phyloP scores from a whole-genome alignment of 352 stramenopile genomes.

The Pythium utonaiense region DNA sequence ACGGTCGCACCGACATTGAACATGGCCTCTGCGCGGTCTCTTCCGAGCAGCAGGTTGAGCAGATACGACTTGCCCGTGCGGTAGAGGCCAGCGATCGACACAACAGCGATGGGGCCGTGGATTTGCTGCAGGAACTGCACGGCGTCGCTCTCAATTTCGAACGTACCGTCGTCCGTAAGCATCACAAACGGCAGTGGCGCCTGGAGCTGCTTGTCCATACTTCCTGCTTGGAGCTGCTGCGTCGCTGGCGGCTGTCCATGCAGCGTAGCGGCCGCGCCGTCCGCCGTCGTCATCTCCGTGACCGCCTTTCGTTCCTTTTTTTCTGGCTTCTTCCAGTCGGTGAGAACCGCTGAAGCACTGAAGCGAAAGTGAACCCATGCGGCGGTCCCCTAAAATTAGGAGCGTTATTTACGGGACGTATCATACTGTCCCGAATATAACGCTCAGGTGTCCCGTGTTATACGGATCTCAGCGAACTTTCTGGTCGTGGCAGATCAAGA shows the following conservation, averaged over 20 bases:
- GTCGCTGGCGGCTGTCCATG: background rate
- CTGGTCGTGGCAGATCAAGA: background rate
- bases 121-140: conserved; percentile 59
- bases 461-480: background rate
- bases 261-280: conserved; percentile 1
- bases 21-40: conserved; percentile 50
- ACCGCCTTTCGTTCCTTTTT: background rate
- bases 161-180: conserved; percentile 61
- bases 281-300: conserved; percentile 6
- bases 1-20: conserved; percentile 84
- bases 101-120: conserved; percentile 63
- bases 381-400: conserved; percentile 13
- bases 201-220: conserved; percentile 6
- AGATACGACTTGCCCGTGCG: conserved; percentile 90
- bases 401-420: background rate
- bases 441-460: background rate
- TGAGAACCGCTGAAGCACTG: conserved; percentile 1
- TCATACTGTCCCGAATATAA: background rate
- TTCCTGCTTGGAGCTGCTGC: background rate
- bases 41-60: conserved; percentile 84
- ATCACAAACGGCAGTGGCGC: conserved; percentile 68
- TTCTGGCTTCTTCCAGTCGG: background rate
- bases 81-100: conserved; percentile 85
- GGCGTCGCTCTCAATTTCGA: conserved; percentile 57
- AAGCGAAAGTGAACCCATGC: conserved; percentile 16